Evolutionary conservation across 495 filamentous ascomycete species (phyloP).

Genomic region (Entonaema liquescens): DNA sequence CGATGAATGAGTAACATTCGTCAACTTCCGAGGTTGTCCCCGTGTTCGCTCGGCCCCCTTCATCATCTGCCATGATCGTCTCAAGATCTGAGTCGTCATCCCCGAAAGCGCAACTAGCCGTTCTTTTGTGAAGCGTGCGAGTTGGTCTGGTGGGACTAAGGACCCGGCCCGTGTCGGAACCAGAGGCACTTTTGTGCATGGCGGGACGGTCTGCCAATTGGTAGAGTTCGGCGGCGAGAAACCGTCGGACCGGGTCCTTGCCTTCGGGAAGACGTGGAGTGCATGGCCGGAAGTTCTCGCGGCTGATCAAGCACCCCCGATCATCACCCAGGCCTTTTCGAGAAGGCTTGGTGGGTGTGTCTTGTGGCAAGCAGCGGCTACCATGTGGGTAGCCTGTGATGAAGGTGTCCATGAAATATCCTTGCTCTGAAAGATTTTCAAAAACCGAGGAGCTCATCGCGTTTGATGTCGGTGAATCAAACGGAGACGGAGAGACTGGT

Average conservation of each 20-base stretch:
- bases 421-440: background rate
- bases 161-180: background rate
- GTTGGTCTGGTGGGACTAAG: background rate
- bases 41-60: too few species aligned
- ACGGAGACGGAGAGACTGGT: background rate
- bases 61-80: too few species aligned
- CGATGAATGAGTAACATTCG: too few species aligned
- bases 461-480: background rate
- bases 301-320: too few species aligned
- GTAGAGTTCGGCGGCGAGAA: background rate
- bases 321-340: background rate
- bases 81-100: too few species aligned
- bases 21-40: too few species aligned
- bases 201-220: background rate
- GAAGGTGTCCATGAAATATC: background rate
- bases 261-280: too few species aligned
- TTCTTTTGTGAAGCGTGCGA: background rate
- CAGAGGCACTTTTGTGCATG: background rate
- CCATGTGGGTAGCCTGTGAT: background rate
- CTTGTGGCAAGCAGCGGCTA: background rate
- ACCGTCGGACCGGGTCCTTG: background rate
- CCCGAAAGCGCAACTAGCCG: too few species aligned
- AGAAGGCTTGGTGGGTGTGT: background rate
- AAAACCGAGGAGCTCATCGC: background rate
- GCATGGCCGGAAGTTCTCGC: too few species aligned